Percentiles rank a stretch among this genome's conserved stretches.
Evolutionary conservation across 305 asterid genomes (phyloP).

Genomic region (Fraxinus dipetala): DNA sequence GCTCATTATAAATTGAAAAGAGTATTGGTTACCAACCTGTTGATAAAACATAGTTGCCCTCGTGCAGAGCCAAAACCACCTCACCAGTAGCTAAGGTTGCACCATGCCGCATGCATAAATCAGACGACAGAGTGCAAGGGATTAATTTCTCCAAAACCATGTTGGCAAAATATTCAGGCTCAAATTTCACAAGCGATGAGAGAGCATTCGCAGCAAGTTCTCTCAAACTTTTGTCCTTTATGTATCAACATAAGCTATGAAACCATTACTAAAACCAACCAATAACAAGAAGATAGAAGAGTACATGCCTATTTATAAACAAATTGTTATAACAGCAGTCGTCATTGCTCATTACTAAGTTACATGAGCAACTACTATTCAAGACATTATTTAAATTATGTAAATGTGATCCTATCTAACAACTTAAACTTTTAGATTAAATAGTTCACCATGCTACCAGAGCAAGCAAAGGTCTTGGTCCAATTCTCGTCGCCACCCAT

Average conservation of each 20-base stretch:
- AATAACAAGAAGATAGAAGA: conserved; percentile 26
- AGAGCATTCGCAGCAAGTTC: conserved; percentile 93
- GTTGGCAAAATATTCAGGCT: conserved; percentile 75
- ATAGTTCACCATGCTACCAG: neutral
- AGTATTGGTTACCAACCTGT: conserved; percentile 47
- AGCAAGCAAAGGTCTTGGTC: neutral
- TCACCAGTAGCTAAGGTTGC: conserved; percentile 91
- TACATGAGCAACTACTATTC: neutral
- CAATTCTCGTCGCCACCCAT: neutral
- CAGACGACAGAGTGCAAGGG: conserved; percentile 88
- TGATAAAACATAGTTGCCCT: conserved; percentile 55
- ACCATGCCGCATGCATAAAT: conserved; percentile 95
- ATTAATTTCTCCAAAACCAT: conserved; percentile 63
- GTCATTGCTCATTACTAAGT: neutral
- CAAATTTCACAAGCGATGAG: conserved; percentile 73
- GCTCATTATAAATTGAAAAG: conserved; percentile 10
- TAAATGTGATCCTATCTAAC: neutral
- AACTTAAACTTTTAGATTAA: neutral
- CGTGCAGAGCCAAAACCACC: conserved; percentile 73
- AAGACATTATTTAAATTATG: neutral
- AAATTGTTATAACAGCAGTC: neutral
- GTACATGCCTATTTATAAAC: conserved; percentile 7
- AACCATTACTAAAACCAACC: conserved; percentile 26
- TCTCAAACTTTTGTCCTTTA: conserved; percentile 91
- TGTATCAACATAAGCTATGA: conserved; percentile 25